Base-by-base conservation (phyloP, 345 rosid species). In the Nephelium lappaceum region DNA sequence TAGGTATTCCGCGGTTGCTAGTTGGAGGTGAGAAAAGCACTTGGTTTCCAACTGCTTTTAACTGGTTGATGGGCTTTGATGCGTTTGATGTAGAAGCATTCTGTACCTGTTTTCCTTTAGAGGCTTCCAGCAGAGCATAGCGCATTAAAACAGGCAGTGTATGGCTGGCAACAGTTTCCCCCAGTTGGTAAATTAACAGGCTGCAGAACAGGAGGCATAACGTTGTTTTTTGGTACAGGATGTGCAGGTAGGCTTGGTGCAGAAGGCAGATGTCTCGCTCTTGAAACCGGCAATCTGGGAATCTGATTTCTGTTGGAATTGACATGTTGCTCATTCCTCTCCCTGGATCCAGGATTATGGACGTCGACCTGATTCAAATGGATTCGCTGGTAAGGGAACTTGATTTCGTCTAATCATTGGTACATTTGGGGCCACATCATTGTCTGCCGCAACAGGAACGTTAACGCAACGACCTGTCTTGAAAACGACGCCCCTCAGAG, bases 401-500 rank as follows among this genome's bases (percentile, higher is more conserved):
- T 81, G 83, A 23, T 86, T 94, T 86, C 98, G 85, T 79, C 83
- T 80, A 42, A 93, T 85, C 97, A 94, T 93, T 43, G 84, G 89
- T 69, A 89, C 88, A 74, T 81, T 71, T 19, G 97, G 98, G 41
- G 93, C 95, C 70, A 90, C 81, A 36, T 92, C 97, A 67, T 93
- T 91, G 65, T 88, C 91, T 11, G 81, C 85, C 1, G 87, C 80
- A 66, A 93, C 85, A 69, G 96, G 98, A 78, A 86, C 71, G 15
- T 81, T n/a, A n/a, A n/a, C 36, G 36, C 36, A 91, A 31, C 71
- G 75, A 38, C 95, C 97, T 41, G 95, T 94, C 89, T 84, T 91
- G 80, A 95, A 93, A 65, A 95, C 90, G 73, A 95, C 88, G 39
- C 98, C 99, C 84, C 92, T 87, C 78, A 93, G 79, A 81, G 84